Evolutionary conservation across 2,329 filamentous ascomycete species (phyloP), one percentile per base, ranked within the genome.

Genomic region (Diaporthe velutina): DNA sequence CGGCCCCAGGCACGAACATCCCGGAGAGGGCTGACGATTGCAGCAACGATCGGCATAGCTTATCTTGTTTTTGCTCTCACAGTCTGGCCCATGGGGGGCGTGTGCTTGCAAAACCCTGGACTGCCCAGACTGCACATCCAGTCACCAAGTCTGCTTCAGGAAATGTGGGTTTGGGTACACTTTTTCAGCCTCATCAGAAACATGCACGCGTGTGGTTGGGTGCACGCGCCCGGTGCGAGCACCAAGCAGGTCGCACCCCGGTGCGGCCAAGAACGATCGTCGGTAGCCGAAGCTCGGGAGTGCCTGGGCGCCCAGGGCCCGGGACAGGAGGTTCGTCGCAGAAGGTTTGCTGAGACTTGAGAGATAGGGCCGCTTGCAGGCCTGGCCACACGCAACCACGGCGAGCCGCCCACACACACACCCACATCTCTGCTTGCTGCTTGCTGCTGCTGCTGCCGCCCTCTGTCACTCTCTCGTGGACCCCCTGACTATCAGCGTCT

Each of bases 261-360:
- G 64, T n/a, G 45, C 64, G 13, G 64, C 64, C 64, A 67, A 67
- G 64, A 52, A 6, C 45, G 64, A 67, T 67, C 64, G 33, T 67
- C 64, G 64, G 45, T 38, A 52, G 64, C 45, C 64, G 64, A 52
- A 67, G 64, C 64, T 67, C 64, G 61, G 45, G 61, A 67, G 61
- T 12, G 45, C 45, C 61, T 67, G 61, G 61, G 61, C 45, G 61
- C 45, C 61, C 30, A 52, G 61, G 61, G 64, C 45, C 64, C 64
- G 45, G 64, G 45, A 67, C 64, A 67, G 45, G 64, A 52, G 64
- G 64, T 67, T 52, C 64, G 64, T 67, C 64, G 64, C 64, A 67
- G 45, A 25, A 50, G 22, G n/a, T 52, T 38, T 67, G 45, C 61
- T 52, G 42, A 67, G 64, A 38, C 64, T 28, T 28, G 64, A 52